Evolutionary conservation across 306 rosid genomes (phyloP), one percentile per base, ranked within the genome.

Genomic region (Astragalus membranaceus): DNA sequence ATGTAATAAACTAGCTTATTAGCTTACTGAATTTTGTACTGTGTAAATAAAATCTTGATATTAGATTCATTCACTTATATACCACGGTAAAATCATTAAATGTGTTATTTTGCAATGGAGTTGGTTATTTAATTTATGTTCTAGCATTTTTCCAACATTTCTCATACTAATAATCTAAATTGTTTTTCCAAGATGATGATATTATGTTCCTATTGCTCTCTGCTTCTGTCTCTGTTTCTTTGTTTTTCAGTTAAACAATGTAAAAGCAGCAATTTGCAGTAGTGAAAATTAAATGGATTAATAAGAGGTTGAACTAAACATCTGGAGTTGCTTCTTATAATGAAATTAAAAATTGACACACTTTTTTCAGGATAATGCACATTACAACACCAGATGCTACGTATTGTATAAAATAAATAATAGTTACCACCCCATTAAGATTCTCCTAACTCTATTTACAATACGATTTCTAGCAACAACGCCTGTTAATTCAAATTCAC

Each of bases 371-470:
- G 23, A 20, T 60, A 64, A 42, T 49, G 4, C 61, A 33, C 52
- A 79, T 35, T 35, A 36, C 67, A 67, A 43, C 61, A 43, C 39
- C 10, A 39, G 46, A 57, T 72, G 69, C 17, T 17, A 54, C 61
- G 33, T 16, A 20, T 15, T 35, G n/a, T 47, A 44, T 48, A 17
- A 48, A 69, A 13, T 32, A 60, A 4, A 15, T 50, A 11, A 16
- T 53, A 35, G 75, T 86, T 80, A 88, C 88, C 88, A 86, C 39
- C 92, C 95, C 96, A 90, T 86, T 80, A 88, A 63, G 23, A 79
- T 83, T 86, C 92, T 86, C 75, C 90, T 79, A 77, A 88, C 96
- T 80, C 72, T 82, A 86, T 88, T 86, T 33, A 84, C 92, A 86
- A 86, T 86, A 82, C 79, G 88, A 81, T 81, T 81, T 80, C 88